phyloP scores from a whole-genome alignment of 2,329 filamentous ascomycete species.

The Lachnellula suecica region DNA sequence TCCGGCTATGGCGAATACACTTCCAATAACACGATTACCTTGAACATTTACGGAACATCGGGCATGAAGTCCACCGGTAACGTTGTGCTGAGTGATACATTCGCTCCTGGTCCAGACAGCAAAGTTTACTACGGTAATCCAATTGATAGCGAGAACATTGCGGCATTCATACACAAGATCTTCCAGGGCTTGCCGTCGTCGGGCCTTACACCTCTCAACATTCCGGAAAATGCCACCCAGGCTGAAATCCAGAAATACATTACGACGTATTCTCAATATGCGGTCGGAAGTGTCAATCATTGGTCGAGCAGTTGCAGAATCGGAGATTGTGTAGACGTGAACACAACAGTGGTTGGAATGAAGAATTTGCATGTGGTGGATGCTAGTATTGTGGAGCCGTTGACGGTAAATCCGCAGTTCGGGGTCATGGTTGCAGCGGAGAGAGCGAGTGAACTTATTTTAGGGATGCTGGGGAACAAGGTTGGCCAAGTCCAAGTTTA shows the following conservation, averaged over 20 bases:
- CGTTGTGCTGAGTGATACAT: conserved; percentile 44
- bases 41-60: conserved; percentile 58
- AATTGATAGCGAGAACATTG: conserved; percentile 47
- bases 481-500: too few species aligned
- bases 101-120: conserved; percentile 40
- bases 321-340: conserved; percentile 47
- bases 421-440: conserved; percentile 54
- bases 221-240: conserved; percentile 44
- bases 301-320: conserved; percentile 53
- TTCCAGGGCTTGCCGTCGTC: conserved; percentile 44
- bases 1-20: conserved; percentile 42
- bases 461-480: conserved; percentile 19
- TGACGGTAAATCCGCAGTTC: conserved; percentile 55
- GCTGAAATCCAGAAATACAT: conserved; percentile 50
- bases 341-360: conserved; percentile 47
- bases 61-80: conserved; percentile 49
- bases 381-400: conserved; percentile 46
- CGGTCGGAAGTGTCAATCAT: conserved; percentile 50
- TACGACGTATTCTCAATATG: conserved; percentile 46
- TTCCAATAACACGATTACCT: conserved; percentile 47
- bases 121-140: conserved; percentile 48
- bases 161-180: conserved; percentile 48
- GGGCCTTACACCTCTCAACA: conserved; percentile 47
- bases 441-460: conserved; percentile 48
- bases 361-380: conserved; percentile 52